Percentiles rank a stretch among this genome's conserved stretches.
Evolutionary conservation across 148 eudicot genomes (phyloP).

Genomic region (Agrostemma githago): DNA sequence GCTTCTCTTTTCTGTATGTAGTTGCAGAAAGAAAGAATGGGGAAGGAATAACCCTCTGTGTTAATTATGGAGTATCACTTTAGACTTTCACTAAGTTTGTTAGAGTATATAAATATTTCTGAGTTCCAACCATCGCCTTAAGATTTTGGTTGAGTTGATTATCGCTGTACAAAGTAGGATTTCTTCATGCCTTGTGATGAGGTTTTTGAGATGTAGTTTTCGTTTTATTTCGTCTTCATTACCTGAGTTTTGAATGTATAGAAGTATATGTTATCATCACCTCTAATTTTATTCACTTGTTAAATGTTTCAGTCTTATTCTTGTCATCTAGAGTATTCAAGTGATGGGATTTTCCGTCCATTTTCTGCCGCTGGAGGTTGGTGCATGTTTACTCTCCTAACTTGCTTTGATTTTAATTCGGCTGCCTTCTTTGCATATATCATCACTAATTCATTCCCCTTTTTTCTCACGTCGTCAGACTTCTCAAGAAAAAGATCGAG

Average conservation of each 20-base stretch:
- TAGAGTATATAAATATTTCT: no score
- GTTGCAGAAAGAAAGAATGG: background rate
- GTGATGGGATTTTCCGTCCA: conserved; percentile 36
- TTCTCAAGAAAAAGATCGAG: conserved; percentile 53
- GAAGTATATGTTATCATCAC: background rate
- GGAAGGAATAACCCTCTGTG: background rate
- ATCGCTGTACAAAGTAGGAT: background rate
- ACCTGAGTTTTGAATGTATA: background rate
- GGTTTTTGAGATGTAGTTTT: background rate
- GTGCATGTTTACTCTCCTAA: conserved; percentile 20
- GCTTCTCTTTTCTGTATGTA: background rate
- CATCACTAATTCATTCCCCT: conserved; percentile 14
- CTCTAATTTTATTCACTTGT: conserved; percentile 10
- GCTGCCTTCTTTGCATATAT: background rate
- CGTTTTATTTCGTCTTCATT: conserved; percentile 3
- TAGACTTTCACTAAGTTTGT: background rate
- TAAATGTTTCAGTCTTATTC: conserved; percentile 45
- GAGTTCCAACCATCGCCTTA: no score
- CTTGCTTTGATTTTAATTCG: background rate
- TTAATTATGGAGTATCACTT: background rate
- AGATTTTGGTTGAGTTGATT: no score
- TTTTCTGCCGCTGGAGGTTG: conserved; percentile 69
- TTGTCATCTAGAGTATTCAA: conserved; percentile 35
- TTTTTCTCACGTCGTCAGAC: conserved; percentile 34
- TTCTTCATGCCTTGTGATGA: background rate